Evolutionary conservation across 2,329 filamentous ascomycete genomes (phyloP).

Genomic region (Fusarium sp.): DNA sequence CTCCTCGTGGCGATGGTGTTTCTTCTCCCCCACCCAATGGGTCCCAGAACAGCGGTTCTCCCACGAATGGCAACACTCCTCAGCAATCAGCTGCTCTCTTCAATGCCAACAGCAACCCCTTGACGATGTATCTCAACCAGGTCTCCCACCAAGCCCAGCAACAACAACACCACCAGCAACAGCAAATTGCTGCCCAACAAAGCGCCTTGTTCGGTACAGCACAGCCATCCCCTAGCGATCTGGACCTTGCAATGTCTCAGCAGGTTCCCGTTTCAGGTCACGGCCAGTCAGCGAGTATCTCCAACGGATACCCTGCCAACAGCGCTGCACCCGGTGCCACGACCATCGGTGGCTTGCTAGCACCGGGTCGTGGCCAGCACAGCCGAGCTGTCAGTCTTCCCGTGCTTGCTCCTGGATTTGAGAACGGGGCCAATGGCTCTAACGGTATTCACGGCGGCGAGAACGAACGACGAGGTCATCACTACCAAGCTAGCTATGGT

Average conservation of each 20-base stretch:
- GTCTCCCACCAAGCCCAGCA: constrained; percentile 78
- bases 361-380: constrained; percentile 74
- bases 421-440: constrained; percentile 68
- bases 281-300: constrained; percentile 74
- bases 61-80: constrained; percentile 66
- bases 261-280: constrained; percentile 72
- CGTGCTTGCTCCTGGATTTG: constrained; percentile 72
- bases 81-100: constrained; percentile 79
- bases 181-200: constrained; percentile 80
- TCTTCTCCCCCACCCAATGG: constrained; percentile 70
- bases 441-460: constrained; percentile 62
- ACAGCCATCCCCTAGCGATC: constrained; percentile 68
- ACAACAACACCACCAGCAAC: constrained; percentile 81
- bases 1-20: constrained; percentile 73
- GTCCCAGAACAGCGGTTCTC: constrained; percentile 70
- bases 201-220: constrained; percentile 83
- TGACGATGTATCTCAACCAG: constrained; percentile 94
- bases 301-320: constrained; percentile 71
- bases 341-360: constrained; percentile 81
- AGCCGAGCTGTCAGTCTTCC: constrained; percentile 92
- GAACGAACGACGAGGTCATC: constrained; percentile 71
- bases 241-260: constrained; percentile 69
- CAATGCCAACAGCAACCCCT: constrained; percentile 85
- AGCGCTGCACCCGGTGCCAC: constrained; percentile 69
- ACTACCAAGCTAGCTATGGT: constrained; percentile 74